Evolutionary conservation across 2,329 filamentous ascomycete genomes (phyloP).

Genomic region (Madurella mycetomatis): DNA sequence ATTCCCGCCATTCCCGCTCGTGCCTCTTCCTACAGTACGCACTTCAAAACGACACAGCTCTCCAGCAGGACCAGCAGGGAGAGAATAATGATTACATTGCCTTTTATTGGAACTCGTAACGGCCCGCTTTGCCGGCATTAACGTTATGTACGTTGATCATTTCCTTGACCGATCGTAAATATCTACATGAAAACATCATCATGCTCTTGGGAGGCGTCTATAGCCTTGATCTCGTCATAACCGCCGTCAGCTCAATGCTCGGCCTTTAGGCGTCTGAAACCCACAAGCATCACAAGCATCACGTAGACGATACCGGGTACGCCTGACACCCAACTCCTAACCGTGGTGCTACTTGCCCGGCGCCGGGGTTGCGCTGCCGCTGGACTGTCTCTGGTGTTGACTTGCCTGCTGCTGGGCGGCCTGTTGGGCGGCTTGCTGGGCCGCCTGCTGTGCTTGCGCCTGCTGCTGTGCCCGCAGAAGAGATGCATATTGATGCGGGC

Average conservation of each 20-base stretch:
- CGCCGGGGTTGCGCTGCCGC: constrained; percentile 26
- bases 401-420: constrained; percentile 16
- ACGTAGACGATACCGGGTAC: neutral
- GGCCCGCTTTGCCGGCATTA: neutral
- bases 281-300: neutral
- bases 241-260: neutral
- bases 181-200: constrained; percentile 16
- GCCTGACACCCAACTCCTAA: neutral
- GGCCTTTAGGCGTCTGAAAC: neutral
- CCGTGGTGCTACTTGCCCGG: constrained; percentile 18
- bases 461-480: constrained; percentile 55
- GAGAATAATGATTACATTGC: too few species aligned
- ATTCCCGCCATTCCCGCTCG: too few species aligned
- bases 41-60: too few species aligned
- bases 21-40: too few species aligned
- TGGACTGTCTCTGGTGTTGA: constrained; percentile 26
- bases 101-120: neutral
- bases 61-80: too few species aligned
- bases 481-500: constrained; percentile 57
- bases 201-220: neutral
- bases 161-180: constrained; percentile 10
- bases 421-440: constrained; percentile 13
- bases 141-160: constrained; percentile 11
- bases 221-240: neutral
- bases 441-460: constrained; percentile 34